phyloP scores from a whole-genome alignment of 176 grass and related monocot species.

The Aegilops sharonensis region DNA sequence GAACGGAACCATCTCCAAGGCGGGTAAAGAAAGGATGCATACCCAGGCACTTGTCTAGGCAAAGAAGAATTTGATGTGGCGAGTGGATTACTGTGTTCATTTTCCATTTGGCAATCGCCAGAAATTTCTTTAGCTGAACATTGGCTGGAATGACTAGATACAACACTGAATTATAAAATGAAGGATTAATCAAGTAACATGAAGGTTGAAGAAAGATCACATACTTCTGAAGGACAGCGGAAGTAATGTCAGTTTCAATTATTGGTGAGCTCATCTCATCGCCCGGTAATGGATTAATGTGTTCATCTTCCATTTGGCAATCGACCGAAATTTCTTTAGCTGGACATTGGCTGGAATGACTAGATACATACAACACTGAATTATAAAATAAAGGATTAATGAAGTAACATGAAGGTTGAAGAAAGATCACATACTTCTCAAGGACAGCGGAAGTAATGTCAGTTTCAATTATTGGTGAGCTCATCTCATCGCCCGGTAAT shows the following conservation, averaged over 20 bases:
- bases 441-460: background rate
- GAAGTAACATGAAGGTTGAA: background rate
- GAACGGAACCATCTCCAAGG: background rate
- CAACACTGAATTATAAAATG: background rate
- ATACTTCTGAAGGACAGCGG: constrained; percentile 15
- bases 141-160: constrained; percentile 2
- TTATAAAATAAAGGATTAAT: constrained; percentile 4
- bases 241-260: constrained; percentile 5
- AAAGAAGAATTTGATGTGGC: background rate
- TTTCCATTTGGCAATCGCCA: background rate
- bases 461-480: background rate
- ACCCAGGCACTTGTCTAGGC: background rate
- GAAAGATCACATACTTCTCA: constrained; percentile 21
- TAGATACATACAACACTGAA: background rate
- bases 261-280: constrained; percentile 5
- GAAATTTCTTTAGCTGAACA: background rate
- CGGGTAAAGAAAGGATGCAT: background rate
- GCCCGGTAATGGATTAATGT: background rate
- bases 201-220: background rate
- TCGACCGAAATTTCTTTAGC: background rate
- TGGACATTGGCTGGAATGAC: constrained; percentile 10
- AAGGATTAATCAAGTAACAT: background rate
- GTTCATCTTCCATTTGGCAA: constrained; percentile 3
- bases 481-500: constrained; percentile 5
- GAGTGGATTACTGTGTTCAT: background rate